phyloP scores from a whole-genome alignment of 192 early-diverging fungal species.

The Backusella tuberculispora region DNA sequence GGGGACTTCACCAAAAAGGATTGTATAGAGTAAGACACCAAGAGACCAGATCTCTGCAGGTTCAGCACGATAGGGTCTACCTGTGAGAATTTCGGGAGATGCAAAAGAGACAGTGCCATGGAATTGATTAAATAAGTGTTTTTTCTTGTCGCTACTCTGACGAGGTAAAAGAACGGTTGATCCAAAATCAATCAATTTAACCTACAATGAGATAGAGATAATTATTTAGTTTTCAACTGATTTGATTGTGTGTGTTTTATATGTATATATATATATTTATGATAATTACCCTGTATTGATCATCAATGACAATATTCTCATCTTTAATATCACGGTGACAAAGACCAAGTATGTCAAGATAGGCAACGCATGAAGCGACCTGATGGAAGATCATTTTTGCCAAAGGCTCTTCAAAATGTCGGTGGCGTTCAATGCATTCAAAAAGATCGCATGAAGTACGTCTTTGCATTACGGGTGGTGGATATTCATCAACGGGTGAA shows the following conservation, averaged over 20 bases:
- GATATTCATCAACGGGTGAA: constrained; percentile 35
- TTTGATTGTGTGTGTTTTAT: neutral
- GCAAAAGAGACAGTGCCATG: constrained; percentile 70
- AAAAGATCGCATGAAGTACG: constrained; percentile 67
- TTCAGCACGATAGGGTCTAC: constrained; percentile 59
- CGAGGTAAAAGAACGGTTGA: constrained; percentile 57
- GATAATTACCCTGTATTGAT: constrained; percentile 43
- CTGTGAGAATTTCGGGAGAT: constrained; percentile 68
- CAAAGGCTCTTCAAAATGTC: constrained; percentile 57
- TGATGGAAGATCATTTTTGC: constrained; percentile 62
- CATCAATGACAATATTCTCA: constrained; percentile 71
- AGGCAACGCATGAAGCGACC: constrained; percentile 55
- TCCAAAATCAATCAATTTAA: constrained; percentile 78
- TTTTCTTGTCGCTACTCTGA: constrained; percentile 30
- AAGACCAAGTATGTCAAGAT: constrained; percentile 52
- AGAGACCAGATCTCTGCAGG: constrained; percentile 70
- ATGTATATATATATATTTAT: too few species aligned
- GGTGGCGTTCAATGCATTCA: constrained; percentile 66
- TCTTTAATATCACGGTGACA: constrained; percentile 72
- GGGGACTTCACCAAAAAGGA: constrained; percentile 63
- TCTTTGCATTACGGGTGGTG: constrained; percentile 45
- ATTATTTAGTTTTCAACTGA: neutral
- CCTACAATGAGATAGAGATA: constrained; percentile 32
- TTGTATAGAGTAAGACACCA: constrained; percentile 70
- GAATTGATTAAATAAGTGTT: constrained; percentile 57